Base-by-base conservation (phyloP, 352 stramenopile genomes). In the Halophytophthora polymorphica region DNA sequence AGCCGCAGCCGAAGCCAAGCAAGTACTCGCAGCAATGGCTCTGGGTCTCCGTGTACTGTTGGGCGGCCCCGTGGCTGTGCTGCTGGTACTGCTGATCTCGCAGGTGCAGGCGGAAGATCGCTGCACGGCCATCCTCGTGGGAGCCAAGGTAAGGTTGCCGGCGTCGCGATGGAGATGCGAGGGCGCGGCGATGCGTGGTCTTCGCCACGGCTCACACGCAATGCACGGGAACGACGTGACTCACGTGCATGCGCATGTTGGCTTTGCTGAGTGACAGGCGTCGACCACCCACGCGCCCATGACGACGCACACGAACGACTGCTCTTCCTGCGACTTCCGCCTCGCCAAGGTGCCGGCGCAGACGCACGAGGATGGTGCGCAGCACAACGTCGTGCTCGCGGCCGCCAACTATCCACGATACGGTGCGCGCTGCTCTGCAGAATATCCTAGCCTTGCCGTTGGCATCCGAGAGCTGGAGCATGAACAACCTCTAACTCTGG, bases 251-350 rank as follows among this genome's bases (percentile, higher is more conserved):
- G 13, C 1, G n/a, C n/a, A n/a, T n/a, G 2, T 22, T 2, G 45
- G 12, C 33, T 53, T 18, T 42, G 38, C 47, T 31, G 28, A 22
- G 43, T 55, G 10, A 22, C 33, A 88, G 78, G 74, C 77, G 18
- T 88, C 78, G 2, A 77, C 71, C 4, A 90, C 72, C 14, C 64
- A 64, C 2, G 61, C 81, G 14, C 75, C 83, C 25, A 92, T 93
- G 76, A 89, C 80, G 35, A 91, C 83, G 15, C 83, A 93, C 60
- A 86, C 83, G 37, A 89, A 83, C 56, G 83, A 93, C 61, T 92
- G 83, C 54, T 89, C 69, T 50, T 86, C 66, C 21, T 91, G 83
- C 50, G 83, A 93, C 61, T 93, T 91, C 52, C 83, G 83, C 34
- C 72, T 92, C 56, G 77, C 61, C 51, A 93, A 92, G 35, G 78